Evolutionary conservation across 2,329 filamentous ascomycete genomes (phyloP).

Genomic region (Thelonectria blattea): DNA sequence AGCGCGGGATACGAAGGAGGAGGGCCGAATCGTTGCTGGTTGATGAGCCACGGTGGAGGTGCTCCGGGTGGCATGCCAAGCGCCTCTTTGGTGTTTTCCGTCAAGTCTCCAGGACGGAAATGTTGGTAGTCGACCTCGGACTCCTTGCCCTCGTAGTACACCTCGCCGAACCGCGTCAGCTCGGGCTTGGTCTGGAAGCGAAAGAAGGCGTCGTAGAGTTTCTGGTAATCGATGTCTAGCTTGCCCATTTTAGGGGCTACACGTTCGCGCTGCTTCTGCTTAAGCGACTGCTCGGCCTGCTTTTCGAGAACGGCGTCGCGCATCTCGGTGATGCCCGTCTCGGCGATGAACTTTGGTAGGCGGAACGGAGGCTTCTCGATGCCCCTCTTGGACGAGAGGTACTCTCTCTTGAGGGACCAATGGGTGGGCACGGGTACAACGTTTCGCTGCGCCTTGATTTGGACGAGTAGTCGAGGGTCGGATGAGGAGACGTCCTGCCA

Average conservation of each 20-base stretch:
- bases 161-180: constrained; percentile 92
- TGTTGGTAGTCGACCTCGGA: constrained; percentile 94
- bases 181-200: constrained; percentile 95
- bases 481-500: constrained; percentile 95
- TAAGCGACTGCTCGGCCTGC: constrained; percentile 87
- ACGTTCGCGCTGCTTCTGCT: constrained; percentile 93
- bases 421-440: constrained; percentile 93
- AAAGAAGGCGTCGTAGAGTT: constrained; percentile 98
- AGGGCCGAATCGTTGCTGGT: constrained; percentile 91
- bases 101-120: constrained; percentile 87
- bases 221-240: constrained; percentile 97
- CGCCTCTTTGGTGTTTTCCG: constrained; percentile 87
- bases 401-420: constrained; percentile 96
- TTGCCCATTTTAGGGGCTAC: constrained; percentile 97
- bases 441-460: constrained; percentile 94
- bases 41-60: constrained; percentile 96
- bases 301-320: constrained; percentile 95
- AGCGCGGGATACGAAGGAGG: constrained; percentile 95
- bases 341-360: constrained; percentile 94
- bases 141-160: constrained; percentile 99
- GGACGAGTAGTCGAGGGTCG: constrained; percentile 86
- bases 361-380: constrained; percentile 95
- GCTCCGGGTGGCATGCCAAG: constrained; percentile 92
- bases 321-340: constrained; percentile 98
- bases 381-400: constrained; percentile 94